phyloP scores from a whole-genome alignment of 2,329 filamentous ascomycete species.

The Botrytis elliptica region DNA sequence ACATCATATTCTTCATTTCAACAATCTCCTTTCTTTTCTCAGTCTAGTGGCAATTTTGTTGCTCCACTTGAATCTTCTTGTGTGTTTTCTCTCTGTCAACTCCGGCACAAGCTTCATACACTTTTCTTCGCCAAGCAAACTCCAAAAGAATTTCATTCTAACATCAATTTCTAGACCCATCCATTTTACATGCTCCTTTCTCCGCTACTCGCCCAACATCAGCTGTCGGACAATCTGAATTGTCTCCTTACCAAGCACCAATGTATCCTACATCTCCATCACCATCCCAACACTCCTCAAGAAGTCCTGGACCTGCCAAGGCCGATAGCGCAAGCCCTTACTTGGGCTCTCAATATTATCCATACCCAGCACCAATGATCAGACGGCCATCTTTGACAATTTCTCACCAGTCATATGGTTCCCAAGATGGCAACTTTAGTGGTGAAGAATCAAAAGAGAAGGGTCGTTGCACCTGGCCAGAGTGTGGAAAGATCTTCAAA shows the following conservation, averaged over 20 bases:
- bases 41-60: conserved; percentile 53
- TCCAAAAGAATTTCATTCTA: conserved; percentile 28
- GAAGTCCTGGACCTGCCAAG: conserved; percentile 35
- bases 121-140: conserved; percentile 8
- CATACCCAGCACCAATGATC: conserved; percentile 31
- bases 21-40: conserved; percentile 51
- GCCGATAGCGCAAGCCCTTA: conserved; percentile 39
- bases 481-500: conserved; percentile 60
- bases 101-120: conserved; percentile 23
- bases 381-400: conserved; percentile 33
- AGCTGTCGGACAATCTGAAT: conserved; percentile 31
- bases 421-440: conserved; percentile 36
- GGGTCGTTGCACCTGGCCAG: conserved; percentile 53
- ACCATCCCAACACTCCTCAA: conserved; percentile 35
- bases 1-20: conserved; percentile 31
- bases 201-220: conserved; percentile 30
- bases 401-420: conserved; percentile 36
- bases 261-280: conserved; percentile 38
- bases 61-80: conserved; percentile 52
- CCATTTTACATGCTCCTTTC: conserved; percentile 37
- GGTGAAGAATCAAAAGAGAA: conserved; percentile 39
- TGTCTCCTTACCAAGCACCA: conserved; percentile 34
- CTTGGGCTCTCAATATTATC: conserved; percentile 35
- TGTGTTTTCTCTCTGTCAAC: conserved; percentile 49
- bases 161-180: conserved; percentile 36